Conservation (phyloP, 345 rosid species). For the Balakata baccata region DNA sequence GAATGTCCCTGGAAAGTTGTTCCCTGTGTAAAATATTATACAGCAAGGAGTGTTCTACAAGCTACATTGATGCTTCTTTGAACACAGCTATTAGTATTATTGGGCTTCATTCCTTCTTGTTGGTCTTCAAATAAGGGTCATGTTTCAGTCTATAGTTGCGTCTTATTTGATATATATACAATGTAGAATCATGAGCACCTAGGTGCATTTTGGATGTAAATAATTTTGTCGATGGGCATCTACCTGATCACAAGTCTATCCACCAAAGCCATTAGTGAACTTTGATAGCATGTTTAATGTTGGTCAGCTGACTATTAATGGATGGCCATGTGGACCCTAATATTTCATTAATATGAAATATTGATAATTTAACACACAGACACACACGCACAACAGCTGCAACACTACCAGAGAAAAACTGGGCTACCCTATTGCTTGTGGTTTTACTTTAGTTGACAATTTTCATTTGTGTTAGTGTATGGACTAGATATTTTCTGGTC, state of each 20-base stretch:
- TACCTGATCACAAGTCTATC: neutral
- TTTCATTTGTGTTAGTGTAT: no score
- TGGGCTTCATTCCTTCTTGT: neutral
- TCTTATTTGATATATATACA: neutral
- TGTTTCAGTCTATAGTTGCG: neutral
- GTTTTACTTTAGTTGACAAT: no score
- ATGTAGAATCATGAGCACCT: neutral
- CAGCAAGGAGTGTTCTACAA: conserved; percentile 72
- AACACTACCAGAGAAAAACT: no score
- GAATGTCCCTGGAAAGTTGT: conserved; percentile 80
- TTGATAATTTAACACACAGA: neutral
- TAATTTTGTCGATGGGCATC: neutral
- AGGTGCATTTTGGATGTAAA: conserved; percentile 7
- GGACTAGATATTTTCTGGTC: no score
- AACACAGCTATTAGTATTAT: conserved; percentile 76
- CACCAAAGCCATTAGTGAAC: neutral
- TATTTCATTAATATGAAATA: neutral
- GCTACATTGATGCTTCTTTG: conserved; percentile 75
- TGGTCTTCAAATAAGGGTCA: no score
- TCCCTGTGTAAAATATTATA: conserved; percentile 89
- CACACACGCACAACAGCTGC: neutral
- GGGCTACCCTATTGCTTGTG: no score
- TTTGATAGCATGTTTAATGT: neutral
- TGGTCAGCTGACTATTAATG: neutral
- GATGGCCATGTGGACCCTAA: neutral